Conservation (phyloP, 2,329 filamentous ascomycete genomes). For the Ascochyta fabae region DNA sequence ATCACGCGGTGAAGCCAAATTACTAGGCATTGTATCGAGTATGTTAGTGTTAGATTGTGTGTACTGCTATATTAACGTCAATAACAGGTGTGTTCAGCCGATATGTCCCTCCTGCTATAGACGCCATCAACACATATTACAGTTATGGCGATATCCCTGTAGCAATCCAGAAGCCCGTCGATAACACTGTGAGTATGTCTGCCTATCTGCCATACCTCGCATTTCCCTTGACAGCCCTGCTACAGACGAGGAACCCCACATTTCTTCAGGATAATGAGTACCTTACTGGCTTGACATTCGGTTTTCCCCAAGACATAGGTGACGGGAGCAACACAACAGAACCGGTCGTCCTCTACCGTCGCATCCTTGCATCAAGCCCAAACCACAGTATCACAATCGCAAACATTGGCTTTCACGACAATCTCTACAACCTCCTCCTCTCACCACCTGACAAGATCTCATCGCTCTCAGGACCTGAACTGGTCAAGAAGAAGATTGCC, state of each 20-base stretch:
- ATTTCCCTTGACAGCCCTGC: neutral
- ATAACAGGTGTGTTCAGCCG: neutral
- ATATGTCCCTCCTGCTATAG: constrained; percentile 8
- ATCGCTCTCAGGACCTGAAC: neutral
- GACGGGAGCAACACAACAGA: constrained; percentile 6
- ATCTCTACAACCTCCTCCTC: constrained; percentile 3
- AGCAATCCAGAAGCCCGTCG: constrained; percentile 11
- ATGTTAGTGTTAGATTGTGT: neutral
- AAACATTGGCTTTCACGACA: constrained; percentile 7
- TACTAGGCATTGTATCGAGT: constrained; percentile 5
- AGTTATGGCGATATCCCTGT: neutral
- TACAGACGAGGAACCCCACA: constrained; percentile 5
- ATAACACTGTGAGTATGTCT: neutral
- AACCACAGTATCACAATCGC: constrained; percentile 1
- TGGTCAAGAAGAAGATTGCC: neutral
- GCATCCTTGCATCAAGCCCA: neutral
- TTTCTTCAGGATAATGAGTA: constrained; percentile 5
- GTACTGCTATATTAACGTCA: neutral
- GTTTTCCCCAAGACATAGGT: constrained; percentile 1
- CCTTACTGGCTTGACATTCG: neutral
- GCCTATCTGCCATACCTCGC: too few relatives aligned
- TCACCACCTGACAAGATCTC: constrained; percentile 1
- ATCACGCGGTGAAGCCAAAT: neutral
- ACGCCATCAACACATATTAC: constrained; percentile 7
- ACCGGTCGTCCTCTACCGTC: neutral